Conservation (phyloP, 805 yeast genomes). For the Ogataea saltuana region DNA sequence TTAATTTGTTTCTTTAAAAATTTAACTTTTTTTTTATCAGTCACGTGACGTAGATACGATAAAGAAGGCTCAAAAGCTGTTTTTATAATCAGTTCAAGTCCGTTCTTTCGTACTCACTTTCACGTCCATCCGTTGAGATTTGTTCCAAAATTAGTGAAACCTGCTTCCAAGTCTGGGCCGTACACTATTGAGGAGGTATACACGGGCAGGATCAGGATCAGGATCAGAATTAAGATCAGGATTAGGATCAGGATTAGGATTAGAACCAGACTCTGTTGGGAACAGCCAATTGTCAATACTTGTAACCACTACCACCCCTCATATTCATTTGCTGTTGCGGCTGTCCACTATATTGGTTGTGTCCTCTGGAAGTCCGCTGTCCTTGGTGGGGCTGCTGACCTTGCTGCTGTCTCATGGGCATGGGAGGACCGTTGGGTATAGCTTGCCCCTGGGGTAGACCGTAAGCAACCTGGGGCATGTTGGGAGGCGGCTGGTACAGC, state of each 20-base stretch:
- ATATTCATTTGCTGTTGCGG: constrained; percentile 14
- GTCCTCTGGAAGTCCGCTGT: constrained; percentile 17
- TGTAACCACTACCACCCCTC: constrained; percentile 11
- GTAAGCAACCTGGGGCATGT: constrained; percentile 21
- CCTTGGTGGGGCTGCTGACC: constrained; percentile 19
- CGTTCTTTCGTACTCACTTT: background rate
- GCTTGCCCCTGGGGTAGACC: constrained; percentile 18
- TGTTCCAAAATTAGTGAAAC: background rate
- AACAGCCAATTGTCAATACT: constrained; percentile 5
- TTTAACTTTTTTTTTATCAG: background rate
- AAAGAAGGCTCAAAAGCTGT: background rate
- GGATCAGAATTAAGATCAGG: no score
- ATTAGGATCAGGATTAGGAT: no score
- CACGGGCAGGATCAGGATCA: no score
- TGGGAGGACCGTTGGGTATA: constrained; percentile 13
- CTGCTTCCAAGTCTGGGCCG: background rate
- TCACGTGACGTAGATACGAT: background rate
- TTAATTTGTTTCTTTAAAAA: no score
- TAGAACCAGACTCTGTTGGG: background rate
- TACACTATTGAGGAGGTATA: no score
- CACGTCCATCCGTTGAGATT: background rate
- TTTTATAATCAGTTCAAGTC: background rate
- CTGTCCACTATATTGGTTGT: constrained; percentile 15
- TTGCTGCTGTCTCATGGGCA: constrained; percentile 20
- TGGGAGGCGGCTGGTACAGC: constrained; percentile 22